Base-by-base conservation (phyloP, 352 stramenopile species). In the Halophytophthora batemanensis region DNA sequence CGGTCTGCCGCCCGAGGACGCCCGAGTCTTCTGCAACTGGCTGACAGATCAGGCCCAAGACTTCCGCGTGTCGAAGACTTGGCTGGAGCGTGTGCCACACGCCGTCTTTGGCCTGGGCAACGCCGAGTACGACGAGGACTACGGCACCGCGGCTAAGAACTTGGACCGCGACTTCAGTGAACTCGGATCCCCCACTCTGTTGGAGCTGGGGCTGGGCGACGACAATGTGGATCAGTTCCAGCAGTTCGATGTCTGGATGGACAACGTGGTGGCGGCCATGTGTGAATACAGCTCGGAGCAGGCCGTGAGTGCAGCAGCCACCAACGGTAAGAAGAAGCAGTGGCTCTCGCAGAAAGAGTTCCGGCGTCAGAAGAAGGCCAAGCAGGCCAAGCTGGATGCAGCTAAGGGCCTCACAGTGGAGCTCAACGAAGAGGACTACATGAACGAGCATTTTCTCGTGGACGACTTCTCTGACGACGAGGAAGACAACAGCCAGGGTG, bases 21-120 rank as follows among this genome's bases (percentile, higher is more conserved):
- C 82, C 18, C 67, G 71, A 10, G 58, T 90, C 31, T 94, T 96
- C 55, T 94, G 81, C 62, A 72, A 69, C 18, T 96, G 86, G 85
- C 76, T 96, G 14, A 78, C 77, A 18, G 87, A 96, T 54, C 95
- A 94, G 83, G 84, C 74, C 31, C 70, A 84, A 31, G 87, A 96
- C 68, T 96, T 96, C 59, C 86, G 87, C 18, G 84, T 96, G 53
- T 86, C 82, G 53, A 92, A 87, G 55, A 73, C 68, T 18, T 92
- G 82, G 81, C 69, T 96, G 8, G 64, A 61, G n/a, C 71, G 74
- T 18, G 65, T 87, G 1, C 64, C 60, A 23, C 87, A 95, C 60
- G 86, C 82, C 0, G 82, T 95, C 2, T 94, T 95, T 46, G 87
- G 86, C 7, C 67, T 96, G 25, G 87, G 87, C 50, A 96, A 92